A percentile compares a stretch with the other conserved stretches of the same genome.
Conservation (phyloP, 768 basidiomycete genomes). For the Macrolepiota albuminosa region DNA sequence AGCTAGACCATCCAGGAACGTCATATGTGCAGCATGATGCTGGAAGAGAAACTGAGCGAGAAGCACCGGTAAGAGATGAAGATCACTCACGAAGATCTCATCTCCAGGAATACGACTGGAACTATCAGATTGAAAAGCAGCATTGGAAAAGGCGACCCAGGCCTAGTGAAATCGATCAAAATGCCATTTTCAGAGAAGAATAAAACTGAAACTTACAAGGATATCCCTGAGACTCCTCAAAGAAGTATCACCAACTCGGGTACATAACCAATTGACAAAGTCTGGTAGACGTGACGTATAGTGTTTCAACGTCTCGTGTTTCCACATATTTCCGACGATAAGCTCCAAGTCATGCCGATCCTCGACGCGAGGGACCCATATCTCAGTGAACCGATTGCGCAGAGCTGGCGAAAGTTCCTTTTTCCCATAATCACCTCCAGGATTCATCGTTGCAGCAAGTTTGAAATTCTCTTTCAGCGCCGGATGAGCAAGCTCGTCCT, state of each 20-base stretch:
- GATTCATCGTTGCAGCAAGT: slow-evolving; percentile 97
- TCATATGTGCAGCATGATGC: slow-evolving; percentile 94
- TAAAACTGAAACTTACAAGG: slow-evolving; percentile 46
- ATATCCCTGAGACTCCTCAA: slow-evolving; percentile 83
- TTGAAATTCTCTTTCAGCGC: slow-evolving; percentile 73
- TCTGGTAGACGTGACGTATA: slow-evolving; percentile 65
- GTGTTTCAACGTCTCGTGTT: slow-evolving; percentile 39
- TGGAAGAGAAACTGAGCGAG: slow-evolving; percentile 27
- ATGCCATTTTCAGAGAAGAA: background rate
- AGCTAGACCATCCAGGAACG: slow-evolving; percentile 83
- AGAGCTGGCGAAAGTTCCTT: slow-evolving; percentile 97
- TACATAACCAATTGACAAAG: slow-evolving; percentile 79
- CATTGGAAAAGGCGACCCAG: slow-evolving; percentile 89
- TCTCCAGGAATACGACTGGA: slow-evolving; percentile 30
- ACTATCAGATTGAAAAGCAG: slow-evolving; percentile 31
- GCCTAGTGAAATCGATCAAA: slow-evolving; percentile 44
- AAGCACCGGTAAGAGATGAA: background rate
- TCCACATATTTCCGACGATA: slow-evolving; percentile 75
- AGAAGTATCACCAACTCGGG: slow-evolving; percentile 53
- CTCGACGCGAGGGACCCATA: slow-evolving; percentile 92
- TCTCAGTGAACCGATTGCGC: slow-evolving; percentile 97
- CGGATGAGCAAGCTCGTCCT: slow-evolving; percentile 62
- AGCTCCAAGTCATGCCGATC: slow-evolving; percentile 67
- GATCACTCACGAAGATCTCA: slow-evolving; percentile 63
- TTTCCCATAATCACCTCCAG: slow-evolving; percentile 98